Base-by-base conservation (phyloP, 2,329 filamentous ascomycete species). In the Neobulgaria alba region DNA sequence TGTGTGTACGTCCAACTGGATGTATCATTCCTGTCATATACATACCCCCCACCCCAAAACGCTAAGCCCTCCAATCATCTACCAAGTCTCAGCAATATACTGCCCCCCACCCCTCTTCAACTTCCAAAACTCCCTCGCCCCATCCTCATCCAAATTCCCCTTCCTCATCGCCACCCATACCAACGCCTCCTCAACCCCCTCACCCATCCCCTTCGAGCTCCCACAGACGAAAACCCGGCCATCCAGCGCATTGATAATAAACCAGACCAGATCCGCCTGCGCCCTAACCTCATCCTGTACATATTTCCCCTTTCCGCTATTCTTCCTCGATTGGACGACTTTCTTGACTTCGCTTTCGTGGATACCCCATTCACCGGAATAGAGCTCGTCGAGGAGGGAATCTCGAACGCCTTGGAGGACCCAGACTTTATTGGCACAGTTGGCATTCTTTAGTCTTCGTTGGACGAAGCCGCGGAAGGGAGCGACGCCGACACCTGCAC, bases 391-490 rank as follows among this genome's bases (percentile, higher is more conserved):
- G 16, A 96, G 77, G 31, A 94, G 77, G 18, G 85, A 88, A 65
- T 98, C 92, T n/a, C 89, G 83, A 33, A 95, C 80, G 29, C 89
- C 89, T 65, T 95, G 89, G 33, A 95, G 75, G 33, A 95, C 85
- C 89, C 89, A 95, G 55, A 95, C 90, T 67, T 95, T 95, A 71
- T 95, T 95, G 48, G 87, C 88, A 59, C 89, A 95, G 66, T 93
- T 95, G 58, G 89, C 89, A 47, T 88, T 92, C 72, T 90, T 90
- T 42, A 95, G 72, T 10, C 89, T 77, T 45, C 93, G 86, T 66
- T 96, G 85, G 33, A 98, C 93, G 62, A 98, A 98, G 43, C 92
- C 92, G 36, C 92, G 81, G 79, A 98, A 98, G 0, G 92, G 92
- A 9, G 92, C 92, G 63, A 98, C 90, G 49, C 92, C 92, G 16